phyloP scores from a whole-genome alignment of 208 protist species.

The Trichomonas gallinae region DNA sequence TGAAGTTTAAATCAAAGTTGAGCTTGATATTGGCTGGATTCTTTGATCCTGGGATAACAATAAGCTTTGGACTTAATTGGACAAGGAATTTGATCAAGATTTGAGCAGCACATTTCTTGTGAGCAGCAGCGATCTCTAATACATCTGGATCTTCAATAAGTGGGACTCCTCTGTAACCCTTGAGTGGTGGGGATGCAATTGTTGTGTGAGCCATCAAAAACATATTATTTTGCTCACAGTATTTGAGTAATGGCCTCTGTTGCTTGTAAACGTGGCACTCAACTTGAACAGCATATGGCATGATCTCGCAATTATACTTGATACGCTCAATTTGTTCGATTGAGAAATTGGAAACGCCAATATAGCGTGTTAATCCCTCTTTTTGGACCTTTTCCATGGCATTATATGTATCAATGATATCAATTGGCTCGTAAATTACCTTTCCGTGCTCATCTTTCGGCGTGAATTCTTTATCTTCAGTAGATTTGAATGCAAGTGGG shows the following conservation, averaged over 20 bases:
- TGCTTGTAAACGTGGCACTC: background rate
- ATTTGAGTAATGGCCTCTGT: background rate
- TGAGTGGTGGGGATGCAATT: background rate
- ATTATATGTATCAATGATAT: background rate
- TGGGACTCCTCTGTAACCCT: background rate
- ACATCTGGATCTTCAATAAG: background rate
- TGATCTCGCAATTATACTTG: background rate
- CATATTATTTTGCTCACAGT: background rate
- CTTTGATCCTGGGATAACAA: background rate
- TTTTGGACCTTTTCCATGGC: constrained; percentile 33
- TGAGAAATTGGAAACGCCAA: constrained; percentile 49
- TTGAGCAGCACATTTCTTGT: background rate
- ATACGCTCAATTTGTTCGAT: background rate
- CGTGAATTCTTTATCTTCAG: background rate
- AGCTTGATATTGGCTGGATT: background rate
- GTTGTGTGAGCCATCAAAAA: background rate
- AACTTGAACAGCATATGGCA: background rate
- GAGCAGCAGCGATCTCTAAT: background rate
- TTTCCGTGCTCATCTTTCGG: background rate
- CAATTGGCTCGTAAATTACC: background rate
- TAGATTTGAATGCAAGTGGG: background rate
- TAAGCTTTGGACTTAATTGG: background rate
- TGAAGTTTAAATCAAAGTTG: background rate
- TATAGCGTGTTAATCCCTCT: constrained; percentile 37
- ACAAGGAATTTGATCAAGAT: background rate